Evolutionary conservation across 1,284 basidiomycete species (phyloP), one percentile per base, ranked within the genome.

Genomic region (Ustilago shanxiensis): DNA sequence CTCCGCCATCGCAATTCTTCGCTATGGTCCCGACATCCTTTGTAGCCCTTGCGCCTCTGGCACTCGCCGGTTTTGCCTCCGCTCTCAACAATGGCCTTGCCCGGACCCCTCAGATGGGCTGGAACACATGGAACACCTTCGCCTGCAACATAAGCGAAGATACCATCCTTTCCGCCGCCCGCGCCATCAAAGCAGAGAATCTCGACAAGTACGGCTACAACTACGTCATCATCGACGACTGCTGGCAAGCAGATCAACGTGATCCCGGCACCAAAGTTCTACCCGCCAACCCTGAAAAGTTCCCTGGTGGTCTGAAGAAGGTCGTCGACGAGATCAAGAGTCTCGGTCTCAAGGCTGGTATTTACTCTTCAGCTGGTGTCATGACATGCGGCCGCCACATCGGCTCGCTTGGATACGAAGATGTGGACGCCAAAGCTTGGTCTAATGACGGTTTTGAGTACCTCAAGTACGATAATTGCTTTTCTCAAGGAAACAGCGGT

Each of bases 361-460:
- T 90, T 47, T 90, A 90, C 77, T 88, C 88, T 52, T 84, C 84
- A 61, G 89, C 89, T 2, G 89, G 89, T 63, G 85, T 82, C 85
- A 87, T 77, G 60, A 60, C 64, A 35, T 79, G 68, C 44, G 59
- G 61, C 1, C 74, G 87, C 6, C 86, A 81, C 26, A 88, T 88
- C 54, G 89, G 89, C 10, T 89, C 88, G 1, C 84, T 89, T 2
- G 88, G 86, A 26, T 87, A 87, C 68, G 89, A 90, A 79, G 84
- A 87, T 26, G 87, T 88, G 52, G 89, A 90, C 67, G 89, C 89
- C 14, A 88, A 78, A n/a, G 24, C 31, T 8, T 71, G 54, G 53
- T 22, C 68, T 8, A 22, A 65, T 3, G 58, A 49, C 11, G 68
- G 62, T 2, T 71, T 71, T 37, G 52, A 55, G 18, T 87, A 18